Evolutionary conservation across 768 basidiomycete species (phyloP).

Genomic region (Auricularia auricula-judae): DNA sequence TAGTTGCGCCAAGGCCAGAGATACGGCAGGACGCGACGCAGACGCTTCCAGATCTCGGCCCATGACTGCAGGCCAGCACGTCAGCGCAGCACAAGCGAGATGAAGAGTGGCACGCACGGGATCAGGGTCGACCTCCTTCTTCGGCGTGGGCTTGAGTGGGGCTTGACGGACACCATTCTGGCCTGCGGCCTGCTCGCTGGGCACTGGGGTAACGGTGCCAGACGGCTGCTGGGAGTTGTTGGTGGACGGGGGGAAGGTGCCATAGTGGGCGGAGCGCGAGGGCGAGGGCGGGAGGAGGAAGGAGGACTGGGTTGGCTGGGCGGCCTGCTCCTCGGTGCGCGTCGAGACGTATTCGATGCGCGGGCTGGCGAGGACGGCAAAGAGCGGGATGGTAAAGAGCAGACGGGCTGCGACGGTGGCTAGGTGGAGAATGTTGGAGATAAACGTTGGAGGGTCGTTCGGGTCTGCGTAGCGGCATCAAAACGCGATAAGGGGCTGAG

Average conservation of each 20-base stretch:
- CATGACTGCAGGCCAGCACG: constrained; percentile 30
- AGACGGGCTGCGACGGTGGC: background rate
- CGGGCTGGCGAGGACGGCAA: constrained; percentile 53
- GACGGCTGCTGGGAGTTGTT: constrained; percentile 37
- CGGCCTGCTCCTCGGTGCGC: constrained; percentile 23
- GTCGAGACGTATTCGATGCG: constrained; percentile 51
- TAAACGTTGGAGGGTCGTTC: background rate
- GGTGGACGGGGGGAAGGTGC: constrained; percentile 53
- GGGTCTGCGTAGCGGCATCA: background rate
- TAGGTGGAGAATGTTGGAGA: background rate
- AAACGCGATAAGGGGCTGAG: background rate
- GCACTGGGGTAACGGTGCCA: constrained; percentile 29
- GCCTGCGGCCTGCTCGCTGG: background rate
- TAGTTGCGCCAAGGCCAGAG: constrained; percentile 69
- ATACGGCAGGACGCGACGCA: constrained; percentile 61
- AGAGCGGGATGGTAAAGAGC: constrained; percentile 46
- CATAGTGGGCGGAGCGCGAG: constrained; percentile 49
- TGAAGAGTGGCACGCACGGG: constrained; percentile 19
- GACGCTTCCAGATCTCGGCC: constrained; percentile 53
- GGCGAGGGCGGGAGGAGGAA: constrained; percentile 39
- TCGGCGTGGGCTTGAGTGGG: constrained; percentile 17
- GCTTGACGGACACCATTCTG: background rate
- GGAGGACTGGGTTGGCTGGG: constrained; percentile 36
- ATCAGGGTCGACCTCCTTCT: constrained; percentile 21
- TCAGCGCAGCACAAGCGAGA: no score